Evolutionary conservation across 805 yeast genomes (phyloP), one percentile per base, ranked within the genome.

Genomic region (Jamesozyma jinghongensis): DNA sequence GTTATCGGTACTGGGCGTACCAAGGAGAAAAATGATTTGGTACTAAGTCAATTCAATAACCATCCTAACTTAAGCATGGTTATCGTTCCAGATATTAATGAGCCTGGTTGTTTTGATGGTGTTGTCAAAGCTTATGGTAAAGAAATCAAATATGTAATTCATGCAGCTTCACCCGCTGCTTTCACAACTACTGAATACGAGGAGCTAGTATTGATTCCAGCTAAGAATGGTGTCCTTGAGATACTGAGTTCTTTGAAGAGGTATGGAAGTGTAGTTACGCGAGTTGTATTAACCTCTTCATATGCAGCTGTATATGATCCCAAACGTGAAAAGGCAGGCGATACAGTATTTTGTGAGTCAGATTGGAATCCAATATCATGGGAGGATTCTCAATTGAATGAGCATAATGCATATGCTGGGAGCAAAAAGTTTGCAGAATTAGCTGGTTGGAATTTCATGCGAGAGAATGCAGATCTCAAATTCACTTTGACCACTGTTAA

Each of bases 251-350:
- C 77, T 1, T 63, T 72, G 38, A 58, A 65, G 47, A 49, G 53
- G 20, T 66, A 59, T 45, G 68, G 72, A 7, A 61, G 66, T 40
- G 41, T 49, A 5, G 68, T 73, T 27, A 65, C 67, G 38, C 62
- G 68, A 34, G 71, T 77, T 26, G 77, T 77, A 14, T 49, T 73
- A 14, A 77, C 83, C 0, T 76, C 79, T 2, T 76, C 83, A 0
- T 65, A 63, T 49, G 81, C 81, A 16, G 74, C 84, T 1, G 60
- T 75, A 29, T 40, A 59, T 18, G 48, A 50, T 34, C 44, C 46
- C 5, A 34, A n/a, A 19, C 44, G 54, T 37, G 43, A 43, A 3
- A 50, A 44, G 7, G 47, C 42, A 8, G 10, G 31, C 13, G 28
- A 31, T 11, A 41, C 48, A 16, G 38, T 48, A 5, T 50, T 61